Conservation (phyloP, 2,329 filamentous ascomycete genomes). For the Xylaria sp. region DNA sequence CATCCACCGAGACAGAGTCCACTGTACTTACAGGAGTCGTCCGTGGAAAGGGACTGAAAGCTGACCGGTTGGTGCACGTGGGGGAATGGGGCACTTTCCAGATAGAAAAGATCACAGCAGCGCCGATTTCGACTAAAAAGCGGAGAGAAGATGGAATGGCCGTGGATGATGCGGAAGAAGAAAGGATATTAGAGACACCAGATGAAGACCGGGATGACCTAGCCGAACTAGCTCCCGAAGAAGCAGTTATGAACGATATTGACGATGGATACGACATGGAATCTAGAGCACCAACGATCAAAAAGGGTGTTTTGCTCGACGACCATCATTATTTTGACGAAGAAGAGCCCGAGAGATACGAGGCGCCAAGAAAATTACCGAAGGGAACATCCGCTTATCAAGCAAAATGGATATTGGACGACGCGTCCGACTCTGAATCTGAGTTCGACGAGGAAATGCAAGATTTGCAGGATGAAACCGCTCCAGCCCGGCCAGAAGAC, state of each 20-base stretch:
- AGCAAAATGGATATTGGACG: conserved; percentile 85
- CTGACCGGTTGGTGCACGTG: conserved; percentile 86
- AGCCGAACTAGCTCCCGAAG: conserved; percentile 84
- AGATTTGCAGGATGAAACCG: conserved; percentile 49
- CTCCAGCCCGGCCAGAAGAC: conserved; percentile 74
- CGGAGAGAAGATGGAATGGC: conserved; percentile 71
- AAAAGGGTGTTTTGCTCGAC: conserved; percentile 90
- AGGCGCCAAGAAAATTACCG: conserved; percentile 75
- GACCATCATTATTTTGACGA: conserved; percentile 99
- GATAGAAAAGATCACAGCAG: conserved; percentile 84
- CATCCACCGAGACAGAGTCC: conserved; percentile 62
- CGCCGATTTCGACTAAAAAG: conserved; percentile 68
- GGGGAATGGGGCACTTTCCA: conserved; percentile 95
- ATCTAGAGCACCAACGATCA: conserved; percentile 57
- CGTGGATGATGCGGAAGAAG: conserved; percentile 62
- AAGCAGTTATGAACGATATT: conserved; percentile 69
- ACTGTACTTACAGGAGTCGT: conserved; percentile 84
- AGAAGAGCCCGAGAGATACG: conserved; percentile 69
- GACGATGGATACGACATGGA: conserved; percentile 41
- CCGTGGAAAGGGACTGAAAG: conserved; percentile 84
- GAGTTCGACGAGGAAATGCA: conserved; percentile 67
- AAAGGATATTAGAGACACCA: conserved; percentile 71
- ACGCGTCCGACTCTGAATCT: conserved; percentile 82
- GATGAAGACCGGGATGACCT: conserved; percentile 83
- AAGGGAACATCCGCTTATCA: conserved; percentile 94